Percentiles rank a stretch among this genome's conserved stretches.
Evolutionary conservation across 768 basidiomycete species (phyloP).

Genomic region (Pisolithus sp.): DNA sequence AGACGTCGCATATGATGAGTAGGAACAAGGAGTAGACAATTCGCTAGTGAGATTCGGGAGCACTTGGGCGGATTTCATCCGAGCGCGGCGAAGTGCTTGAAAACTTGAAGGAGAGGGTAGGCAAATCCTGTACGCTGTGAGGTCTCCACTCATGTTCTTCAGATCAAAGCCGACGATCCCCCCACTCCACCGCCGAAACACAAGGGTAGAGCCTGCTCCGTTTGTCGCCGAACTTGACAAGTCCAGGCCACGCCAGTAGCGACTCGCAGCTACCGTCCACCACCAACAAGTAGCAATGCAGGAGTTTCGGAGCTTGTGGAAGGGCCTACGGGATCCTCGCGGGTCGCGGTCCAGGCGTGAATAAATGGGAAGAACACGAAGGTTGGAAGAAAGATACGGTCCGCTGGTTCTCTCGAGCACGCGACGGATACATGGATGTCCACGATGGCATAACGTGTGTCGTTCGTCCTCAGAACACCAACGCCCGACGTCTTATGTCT

Average conservation of each 20-base stretch:
- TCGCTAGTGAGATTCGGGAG: constrained; percentile 74
- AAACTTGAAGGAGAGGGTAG: constrained; percentile 93
- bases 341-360: constrained; percentile 69
- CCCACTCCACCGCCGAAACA: constrained; percentile 82
- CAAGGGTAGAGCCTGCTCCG: constrained; percentile 74
- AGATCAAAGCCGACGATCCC: constrained; percentile 97
- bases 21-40: constrained; percentile 62
- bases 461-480: not conserved
- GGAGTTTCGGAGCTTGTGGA: constrained; percentile 72
- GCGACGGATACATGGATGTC: constrained; percentile 83
- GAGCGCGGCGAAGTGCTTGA: constrained; percentile 85
- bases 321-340: constrained; percentile 63
- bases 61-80: constrained; percentile 70
- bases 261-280: constrained; percentile 69
- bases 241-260: constrained; percentile 85
- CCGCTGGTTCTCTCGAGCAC: constrained; percentile 63
- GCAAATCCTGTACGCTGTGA: not conserved
- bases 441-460: constrained; percentile 78
- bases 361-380: constrained; percentile 79
- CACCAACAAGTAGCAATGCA: constrained; percentile 69
- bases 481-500: constrained; percentile 8
- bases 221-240: constrained; percentile 95
- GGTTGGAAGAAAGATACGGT: constrained; percentile 71
- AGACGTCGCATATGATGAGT: constrained; percentile 61
- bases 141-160: not conserved